Base-by-base conservation (phyloP, 179 eudicot species). In the Beta macrorhiza region DNA sequence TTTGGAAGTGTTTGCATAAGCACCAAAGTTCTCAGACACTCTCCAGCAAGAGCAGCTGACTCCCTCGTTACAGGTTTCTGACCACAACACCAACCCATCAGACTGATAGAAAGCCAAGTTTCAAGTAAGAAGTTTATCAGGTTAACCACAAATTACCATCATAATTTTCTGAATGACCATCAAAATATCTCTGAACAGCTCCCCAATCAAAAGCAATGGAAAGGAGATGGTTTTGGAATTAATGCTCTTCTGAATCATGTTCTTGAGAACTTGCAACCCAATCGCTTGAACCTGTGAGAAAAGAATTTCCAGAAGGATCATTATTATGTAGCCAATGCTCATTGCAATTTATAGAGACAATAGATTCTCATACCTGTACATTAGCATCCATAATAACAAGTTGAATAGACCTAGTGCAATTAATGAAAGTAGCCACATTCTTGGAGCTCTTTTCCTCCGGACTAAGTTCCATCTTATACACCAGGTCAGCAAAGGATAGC, bases 1-100 rank as follows among this genome's bases (percentile, higher is more conserved):
- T 87, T 90, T 62, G 97, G 89, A 77, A 95, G 83, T 51, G 95
- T 88, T 72, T 94, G 98, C 87, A 94, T 89, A 82, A 94, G 94
- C 88, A 92, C 87, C 79, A 97, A 82, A 84, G 91, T 89, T 86
- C 85, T 92, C 88, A 97, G 84, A 82, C 97, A 94, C 85, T 97
- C 99, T 72, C 92, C 93, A 81, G 85, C 91, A 85, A 97, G 84
- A 78, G 91, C 86, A 75, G 91, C 89, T 81, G 93, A 91, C 86
- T 92, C 98, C 87, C 86, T 84, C 58, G 88, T 89, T 79, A 90
- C 84, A 68, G 95, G 89, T 84, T 87, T 89, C 98, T 97, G 92
- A 57, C 37, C 85, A 79, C 52, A 86, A 74, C 44, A 75, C n/a
- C 20, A 68, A 44, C 62, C 59, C 62, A 58, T 84, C 58, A 82